Base-by-base conservation (phyloP, 2,329 filamentous ascomycete genomes). In the Alternaria postmessia region DNA sequence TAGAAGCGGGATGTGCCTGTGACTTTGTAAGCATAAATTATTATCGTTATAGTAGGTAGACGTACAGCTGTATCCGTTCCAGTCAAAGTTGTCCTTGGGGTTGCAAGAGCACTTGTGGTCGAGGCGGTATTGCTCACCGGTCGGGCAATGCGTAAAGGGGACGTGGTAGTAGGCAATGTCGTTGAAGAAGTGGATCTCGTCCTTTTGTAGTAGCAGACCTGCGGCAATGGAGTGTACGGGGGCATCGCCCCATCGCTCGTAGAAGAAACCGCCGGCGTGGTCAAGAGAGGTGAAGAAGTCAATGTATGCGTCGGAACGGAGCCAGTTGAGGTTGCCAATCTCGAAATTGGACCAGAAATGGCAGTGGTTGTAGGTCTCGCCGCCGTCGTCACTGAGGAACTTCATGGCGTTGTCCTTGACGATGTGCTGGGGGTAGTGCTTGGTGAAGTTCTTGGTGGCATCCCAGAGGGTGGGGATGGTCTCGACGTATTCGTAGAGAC, bases 321-420 rank as follows among this genome's bases (percentile, higher is more conserved):
- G 87, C 93, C 95, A 99, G 74, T 96, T 87, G 39, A 99, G 86
- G 81, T 91, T 96, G 66, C 94, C 95, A 69, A 99, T 90, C 80
- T 99, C 95, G 70, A 99, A 99, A 84, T 99, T 99, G 75, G 94
- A 98, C 95, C 95, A 99, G 79, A 99, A 97, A 79, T 99, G 95
- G 83, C 95, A 99, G 78, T 94, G 89, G 83, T 98, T 99, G 84
- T 98, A 99, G 7, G 87, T 93, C 61, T 95, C 89, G 62, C 96
- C 95, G 54, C 88, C 89, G 70, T 99, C 94, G 70, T 97, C 93
- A 76, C 92, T 96, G 72, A 99, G 82, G 81, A 97, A 98, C 5
- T 84, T 87, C 90, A 99, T 91, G 1, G 91, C 91, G 82, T 99
- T 99, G 71, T 87, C 90, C 70, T 91, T 82, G 14, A 85, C 87